Base-by-base conservation (phyloP, 345 rosid genomes). In the Erodium maritimum region DNA sequence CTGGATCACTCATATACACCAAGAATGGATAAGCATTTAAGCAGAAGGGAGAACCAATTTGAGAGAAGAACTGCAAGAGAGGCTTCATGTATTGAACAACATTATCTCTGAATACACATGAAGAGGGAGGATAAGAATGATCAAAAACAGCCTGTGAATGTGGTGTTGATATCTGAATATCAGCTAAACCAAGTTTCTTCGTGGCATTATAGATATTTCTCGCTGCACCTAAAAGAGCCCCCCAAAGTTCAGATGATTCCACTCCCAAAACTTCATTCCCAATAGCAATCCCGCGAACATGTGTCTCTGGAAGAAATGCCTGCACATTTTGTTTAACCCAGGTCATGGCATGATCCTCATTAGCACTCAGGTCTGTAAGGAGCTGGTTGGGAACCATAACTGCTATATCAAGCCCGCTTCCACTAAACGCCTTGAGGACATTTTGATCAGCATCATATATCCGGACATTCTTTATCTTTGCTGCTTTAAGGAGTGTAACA, bases 231-330 rank as follows among this genome's bases (percentile, higher is more conserved):
- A 87, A 54, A 57, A 93, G 90, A 46, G 78, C 83, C 55, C 73
- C 84, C 42, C 80, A 77, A 0, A 85, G 80, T 65, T 87, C 97
- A 23, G 64, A 52, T 57, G 74, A 80, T 61, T 56, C 23, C 4
- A 77, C 84, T 54, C 91, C 99, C 17, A 93, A 68, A 69, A 93
- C 82, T 78, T 93, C 99, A 65, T 93, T 93, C 1, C 99, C 99
- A 14, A 93, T 70, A 0, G 99, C 90, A 9, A 93, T 83, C 62
- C 99, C 99, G 20, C 87, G 74, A 46, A 93, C 82, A 48, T 81
- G 80, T 19, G 99, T 89, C 65, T 71, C 60, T 0, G 99, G 99
- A 56, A 87, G 78, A 76, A 77, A 93, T 54, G 87, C 73, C 71
- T 79, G 74, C 63, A 93, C 91, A 71, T 89, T 93, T 6, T 93